Percentiles rank a stretch among this genome's conserved stretches.
Conservation (phyloP, 2,329 filamentous ascomycete genomes). For the Stromatinia cepivora region DNA sequence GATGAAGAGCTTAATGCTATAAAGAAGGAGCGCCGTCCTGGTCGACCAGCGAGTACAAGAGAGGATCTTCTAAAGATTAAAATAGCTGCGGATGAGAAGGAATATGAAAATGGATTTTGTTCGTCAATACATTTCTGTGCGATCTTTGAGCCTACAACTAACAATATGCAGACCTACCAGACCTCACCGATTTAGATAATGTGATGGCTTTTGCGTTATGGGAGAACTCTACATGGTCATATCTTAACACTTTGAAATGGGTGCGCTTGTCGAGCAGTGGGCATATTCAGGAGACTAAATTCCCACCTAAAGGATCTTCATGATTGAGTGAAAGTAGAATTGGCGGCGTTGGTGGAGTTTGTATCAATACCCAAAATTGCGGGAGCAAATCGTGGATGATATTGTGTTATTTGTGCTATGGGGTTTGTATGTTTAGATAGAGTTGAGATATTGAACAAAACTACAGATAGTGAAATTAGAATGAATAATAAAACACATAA, state of each 20-base stretch:
- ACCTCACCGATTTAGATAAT: conserved; percentile 68
- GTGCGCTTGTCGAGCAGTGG: conserved; percentile 70
- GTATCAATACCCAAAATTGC: conserved; percentile 26
- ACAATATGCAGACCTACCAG: conserved; percentile 62
- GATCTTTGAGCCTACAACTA: not conserved
- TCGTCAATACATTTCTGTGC: conserved; percentile 39
- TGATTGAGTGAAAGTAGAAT: conserved; percentile 28
- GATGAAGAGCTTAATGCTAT: conserved; percentile 68
- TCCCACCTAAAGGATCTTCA: conserved; percentile 65
- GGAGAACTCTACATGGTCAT: conserved; percentile 86
- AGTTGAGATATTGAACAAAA: conserved; percentile 7
- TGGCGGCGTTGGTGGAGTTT: conserved; percentile 27
- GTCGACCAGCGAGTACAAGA: conserved; percentile 72
- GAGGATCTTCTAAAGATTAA: conserved; percentile 77
- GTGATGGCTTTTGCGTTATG: conserved; percentile 67
- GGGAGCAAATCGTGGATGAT: conserved; percentile 16
- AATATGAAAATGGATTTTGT: conserved; percentile 84
- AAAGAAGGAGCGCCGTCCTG: conserved; percentile 71
- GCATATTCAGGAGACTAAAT: conserved; percentile 65
- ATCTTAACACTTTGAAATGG: conserved; percentile 74
- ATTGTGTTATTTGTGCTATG: not conserved
- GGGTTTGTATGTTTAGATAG: not conserved
- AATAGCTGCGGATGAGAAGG: conserved; percentile 69
- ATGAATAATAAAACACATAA: not conserved
- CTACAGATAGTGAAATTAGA: not conserved